Evolutionary conservation across 129 eudicot genomes (phyloP).

Genomic region (Centaurea solstitialis): DNA sequence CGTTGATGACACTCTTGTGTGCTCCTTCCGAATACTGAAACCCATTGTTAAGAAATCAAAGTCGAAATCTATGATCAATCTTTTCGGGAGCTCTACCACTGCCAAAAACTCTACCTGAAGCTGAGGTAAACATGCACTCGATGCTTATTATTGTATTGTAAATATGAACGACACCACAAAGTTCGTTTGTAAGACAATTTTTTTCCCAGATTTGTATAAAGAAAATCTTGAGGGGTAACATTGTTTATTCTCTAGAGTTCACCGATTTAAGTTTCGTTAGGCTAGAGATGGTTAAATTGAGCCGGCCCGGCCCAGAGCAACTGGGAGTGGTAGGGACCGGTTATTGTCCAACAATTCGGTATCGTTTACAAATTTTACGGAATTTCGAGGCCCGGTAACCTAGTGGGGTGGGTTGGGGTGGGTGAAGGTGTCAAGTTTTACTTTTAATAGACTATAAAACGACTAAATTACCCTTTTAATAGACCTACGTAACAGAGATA

Average conservation of each 20-base stretch:
- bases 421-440: too few species aligned
- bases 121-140: background rate
- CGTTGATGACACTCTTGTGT: conserved; percentile 50
- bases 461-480: too few species aligned
- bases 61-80: conserved; percentile 37
- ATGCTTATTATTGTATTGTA: background rate
- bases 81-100: conserved; percentile 41
- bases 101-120: background rate
- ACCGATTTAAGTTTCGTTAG: background rate
- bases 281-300: background rate
- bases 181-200: background rate
- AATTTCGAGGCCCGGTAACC: too few species aligned
- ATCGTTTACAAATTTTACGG: too few species aligned
- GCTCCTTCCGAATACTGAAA: conserved; percentile 56
- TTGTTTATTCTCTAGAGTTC: background rate
- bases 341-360: too few species aligned
- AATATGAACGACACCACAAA: background rate
- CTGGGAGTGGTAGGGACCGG: too few species aligned
- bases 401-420: too few species aligned
- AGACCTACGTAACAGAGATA: too few species aligned
- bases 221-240: background rate
- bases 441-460: too few species aligned
- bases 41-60: conserved; percentile 50
- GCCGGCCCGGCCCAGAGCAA: background rate
- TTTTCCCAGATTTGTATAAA: background rate